Evolutionary conservation across 2,329 filamentous ascomycete species (phyloP), one percentile per base, ranked within the genome.

Genomic region (Trichoderma guizhouense): DNA sequence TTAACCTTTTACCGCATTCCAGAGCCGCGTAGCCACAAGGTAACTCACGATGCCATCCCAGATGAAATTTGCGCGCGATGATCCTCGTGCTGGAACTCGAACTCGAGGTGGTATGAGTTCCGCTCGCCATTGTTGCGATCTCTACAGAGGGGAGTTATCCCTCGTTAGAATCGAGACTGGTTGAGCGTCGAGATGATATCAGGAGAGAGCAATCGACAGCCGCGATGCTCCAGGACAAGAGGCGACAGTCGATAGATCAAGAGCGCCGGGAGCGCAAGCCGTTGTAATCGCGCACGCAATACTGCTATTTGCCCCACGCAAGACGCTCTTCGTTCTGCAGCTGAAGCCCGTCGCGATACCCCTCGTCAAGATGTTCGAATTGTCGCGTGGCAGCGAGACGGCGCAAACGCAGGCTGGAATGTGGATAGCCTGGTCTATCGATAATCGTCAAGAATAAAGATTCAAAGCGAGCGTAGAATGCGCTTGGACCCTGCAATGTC

Each of bases 11-110:
- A 8, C 60, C 62, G 60, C 77, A 77, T 76, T 76, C 75, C 72
- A 75, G 57, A n/a, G 55, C n/a, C 32, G 53, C 34, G 11, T 26
- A 26, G 18, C 8, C n/a, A n/a, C 18, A 7, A 24, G 3, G 30
- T 12, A 12, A 85, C 84, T 78, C 77, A 86, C 84, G 82, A 77
- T 85, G 83, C 85, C 85, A 87, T 74, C 85, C 85, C 73, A 85
- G 76, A 75, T 83, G 83, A 71, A 86, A 83, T 75, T 76, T 81
- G 73, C 79, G 78, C 76, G 79, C 79, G 61, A 72, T 69, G 55
- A 74, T 76, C 73, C 73, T 74, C 71, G 73, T 69, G 7, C 63
- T 72, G 57, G 63, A 72, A 14, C 51, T 36, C 53, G 53, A 65
- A 14, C 71, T 73, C 39, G 76, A 72, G 8, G 71, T 73, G 51